Evolutionary conservation across 139 green algal genomes (phyloP).

Genomic region (Bryopsis sp.): DNA sequence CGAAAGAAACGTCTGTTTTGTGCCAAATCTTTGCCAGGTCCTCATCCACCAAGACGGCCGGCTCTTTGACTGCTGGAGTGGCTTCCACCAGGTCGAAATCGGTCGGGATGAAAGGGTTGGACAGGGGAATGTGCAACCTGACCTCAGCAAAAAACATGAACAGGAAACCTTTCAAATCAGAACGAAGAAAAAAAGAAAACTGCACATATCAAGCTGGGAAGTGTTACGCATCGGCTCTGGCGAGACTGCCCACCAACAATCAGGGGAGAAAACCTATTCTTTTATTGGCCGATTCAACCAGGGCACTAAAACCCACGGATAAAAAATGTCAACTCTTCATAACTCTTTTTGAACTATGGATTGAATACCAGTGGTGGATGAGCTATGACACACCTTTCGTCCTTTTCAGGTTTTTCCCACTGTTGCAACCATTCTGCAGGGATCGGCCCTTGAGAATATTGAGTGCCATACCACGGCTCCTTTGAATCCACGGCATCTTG

Average conservation of each 20-base stretch:
- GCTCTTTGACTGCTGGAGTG: background rate
- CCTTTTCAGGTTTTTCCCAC: constrained; percentile 18
- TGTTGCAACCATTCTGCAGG: constrained; percentile 39
- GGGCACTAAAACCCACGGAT: too few species aligned
- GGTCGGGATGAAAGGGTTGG: constrained; percentile 77
- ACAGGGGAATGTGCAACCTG: constrained; percentile 57
- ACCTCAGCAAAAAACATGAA: background rate
- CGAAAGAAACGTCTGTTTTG: constrained; percentile 32
- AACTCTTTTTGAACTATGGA: too few species aligned
- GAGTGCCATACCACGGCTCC: constrained; percentile 59
- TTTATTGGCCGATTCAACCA: too few species aligned
- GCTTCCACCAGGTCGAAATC: constrained; percentile 49
- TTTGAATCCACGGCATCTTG: constrained; percentile 10
- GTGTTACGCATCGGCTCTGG: too few species aligned
- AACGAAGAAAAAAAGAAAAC: too few species aligned
- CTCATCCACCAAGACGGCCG: background rate
- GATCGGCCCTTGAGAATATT: constrained; percentile 42
- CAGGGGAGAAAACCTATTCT: too few species aligned
- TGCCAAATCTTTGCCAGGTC: constrained; percentile 32
- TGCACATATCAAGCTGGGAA: too few species aligned
- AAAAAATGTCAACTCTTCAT: too few species aligned
- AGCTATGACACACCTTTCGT: background rate
- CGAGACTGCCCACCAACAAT: too few species aligned
- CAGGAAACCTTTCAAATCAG: too few species aligned
- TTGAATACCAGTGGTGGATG: too few species aligned